phyloP scores from a whole-genome alignment of 768 basidiomycete species.

The Boletus pseudopeckii region DNA sequence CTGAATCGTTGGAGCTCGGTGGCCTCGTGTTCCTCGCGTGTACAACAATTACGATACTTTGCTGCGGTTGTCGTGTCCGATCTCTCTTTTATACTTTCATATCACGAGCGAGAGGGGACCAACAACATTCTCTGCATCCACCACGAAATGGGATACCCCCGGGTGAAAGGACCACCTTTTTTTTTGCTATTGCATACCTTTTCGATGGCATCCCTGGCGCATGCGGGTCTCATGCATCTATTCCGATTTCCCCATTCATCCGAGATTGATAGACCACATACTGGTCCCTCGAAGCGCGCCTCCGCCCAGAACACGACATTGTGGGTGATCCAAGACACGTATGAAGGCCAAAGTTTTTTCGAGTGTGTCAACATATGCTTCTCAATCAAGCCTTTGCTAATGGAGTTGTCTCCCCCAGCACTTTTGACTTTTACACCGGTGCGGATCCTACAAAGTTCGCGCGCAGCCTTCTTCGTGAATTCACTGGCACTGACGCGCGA shows the following conservation, averaged over 20 bases:
- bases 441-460: conserved; percentile 62
- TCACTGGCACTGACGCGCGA: conserved; percentile 11
- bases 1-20: neutral
- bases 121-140: conserved; percentile 3
- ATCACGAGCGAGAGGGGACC: neutral
- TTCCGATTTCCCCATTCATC: conserved; percentile 1
- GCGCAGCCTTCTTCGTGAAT: conserved; percentile 5
- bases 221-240: conserved; percentile 9
- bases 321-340: conserved; percentile 68
- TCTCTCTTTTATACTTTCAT: neutral
- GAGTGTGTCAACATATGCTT: conserved; percentile 44
- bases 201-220: conserved; percentile 10
- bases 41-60: conserved; percentile 9
- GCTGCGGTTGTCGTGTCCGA: conserved; percentile 16
- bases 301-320: conserved; percentile 38
- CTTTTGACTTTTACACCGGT: conserved; percentile 56
- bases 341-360: conserved; percentile 65
- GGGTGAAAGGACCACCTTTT: conserved; percentile 7
- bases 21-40: conserved; percentile 24
- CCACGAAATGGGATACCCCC: conserved; percentile 15
- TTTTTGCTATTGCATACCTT: conserved; percentile 13
- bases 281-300: conserved; percentile 14
- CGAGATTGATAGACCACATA: neutral
- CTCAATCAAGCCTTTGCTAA: conserved; percentile 3
- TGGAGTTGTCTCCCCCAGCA: conserved; percentile 34